phyloP scores from a whole-genome alignment of 345 rosid species.

The Aquilaria yunnanensis region DNA sequence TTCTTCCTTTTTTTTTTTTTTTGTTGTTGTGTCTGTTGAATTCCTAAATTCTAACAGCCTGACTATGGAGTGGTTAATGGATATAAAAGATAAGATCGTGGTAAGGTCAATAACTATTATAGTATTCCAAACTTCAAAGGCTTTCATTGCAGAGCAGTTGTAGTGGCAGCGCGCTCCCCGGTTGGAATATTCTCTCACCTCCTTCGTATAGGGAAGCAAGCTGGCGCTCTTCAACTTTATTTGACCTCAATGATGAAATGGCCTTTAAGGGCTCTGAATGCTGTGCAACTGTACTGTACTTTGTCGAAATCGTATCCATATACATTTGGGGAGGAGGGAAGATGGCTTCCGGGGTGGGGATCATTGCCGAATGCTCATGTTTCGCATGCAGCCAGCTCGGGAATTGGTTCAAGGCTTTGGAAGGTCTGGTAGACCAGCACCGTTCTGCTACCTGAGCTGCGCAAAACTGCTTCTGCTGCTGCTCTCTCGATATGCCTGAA shows the following conservation, averaged over 20 bases:
- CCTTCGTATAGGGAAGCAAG: conserved; percentile 39
- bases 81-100: too few relatives aligned
- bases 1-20: too few relatives aligned
- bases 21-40: too few relatives aligned
- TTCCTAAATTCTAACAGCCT: too few relatives aligned
- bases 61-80: too few relatives aligned
- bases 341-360: conserved; percentile 20
- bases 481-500: conserved; percentile 23
- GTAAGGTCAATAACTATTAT: too few relatives aligned
- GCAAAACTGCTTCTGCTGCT: conserved; percentile 23
- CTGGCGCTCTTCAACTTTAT: conserved; percentile 29
- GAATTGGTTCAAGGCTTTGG: conserved; percentile 27
- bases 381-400: conserved; percentile 40
- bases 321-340: conserved; percentile 14
- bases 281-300: conserved; percentile 26
- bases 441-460: conserved; percentile 42
- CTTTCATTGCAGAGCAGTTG: conserved; percentile 62
- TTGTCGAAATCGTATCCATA: conserved; percentile 23
- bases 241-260: conserved; percentile 23
- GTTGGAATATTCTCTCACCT: conserved; percentile 21
- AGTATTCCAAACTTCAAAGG: conserved; percentile 17
- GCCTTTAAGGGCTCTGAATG: conserved; percentile 37
- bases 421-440: conserved; percentile 26
- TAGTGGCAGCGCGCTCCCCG: conserved; percentile 40
- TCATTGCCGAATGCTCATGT: conserved; percentile 27